Conservation (phyloP, 2,329 filamentous ascomycete species). For the Alternaria sp. region DNA sequence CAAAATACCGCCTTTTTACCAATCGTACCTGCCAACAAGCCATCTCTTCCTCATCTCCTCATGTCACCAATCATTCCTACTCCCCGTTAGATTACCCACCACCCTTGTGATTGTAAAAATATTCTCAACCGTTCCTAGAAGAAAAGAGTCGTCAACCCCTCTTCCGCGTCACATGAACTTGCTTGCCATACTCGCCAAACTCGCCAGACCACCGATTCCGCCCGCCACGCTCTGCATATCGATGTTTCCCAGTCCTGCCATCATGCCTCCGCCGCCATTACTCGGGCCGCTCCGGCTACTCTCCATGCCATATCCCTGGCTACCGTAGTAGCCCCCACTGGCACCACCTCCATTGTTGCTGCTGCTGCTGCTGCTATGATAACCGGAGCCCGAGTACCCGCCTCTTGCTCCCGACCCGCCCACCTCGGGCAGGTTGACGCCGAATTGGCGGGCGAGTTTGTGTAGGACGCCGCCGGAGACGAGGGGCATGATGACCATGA, state of each 20-base stretch:
- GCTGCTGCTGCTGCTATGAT: slow-evolving; percentile 7
- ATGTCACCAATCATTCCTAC: slow-evolving; percentile 1
- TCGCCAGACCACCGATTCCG: slow-evolving; percentile 57
- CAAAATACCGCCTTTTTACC: slow-evolving; percentile 4
- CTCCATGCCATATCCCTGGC: slow-evolving; percentile 54
- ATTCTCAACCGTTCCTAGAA: slow-evolving; percentile 24
- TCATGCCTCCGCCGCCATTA: slow-evolving; percentile 36
- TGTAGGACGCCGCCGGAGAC: slow-evolving; percentile 83
- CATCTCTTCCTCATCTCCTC: slow-evolving; percentile 1
- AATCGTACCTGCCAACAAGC: neutral
- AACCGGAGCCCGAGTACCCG: slow-evolving; percentile 33
- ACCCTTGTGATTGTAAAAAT: slow-evolving; percentile 18
- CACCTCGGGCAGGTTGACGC: slow-evolving; percentile 74
- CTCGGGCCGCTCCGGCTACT: slow-evolving; percentile 39
- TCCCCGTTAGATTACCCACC: slow-evolving; percentile 6
- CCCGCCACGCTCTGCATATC: slow-evolving; percentile 43
- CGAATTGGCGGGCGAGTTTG: slow-evolving; percentile 79
- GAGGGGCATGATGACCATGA: slow-evolving; percentile 87
- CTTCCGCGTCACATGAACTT: slow-evolving; percentile 55
- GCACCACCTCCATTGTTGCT: neutral
- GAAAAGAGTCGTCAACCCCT: slow-evolving; percentile 11
- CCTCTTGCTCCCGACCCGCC: slow-evolving; percentile 41
- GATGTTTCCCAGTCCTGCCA: slow-evolving; percentile 37
- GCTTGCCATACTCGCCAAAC: slow-evolving; percentile 58
- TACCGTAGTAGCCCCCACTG: slow-evolving; percentile 56